Base-by-base conservation (phyloP, 108 stramenopile genomes). In the Fragilaria crotonensis region DNA sequence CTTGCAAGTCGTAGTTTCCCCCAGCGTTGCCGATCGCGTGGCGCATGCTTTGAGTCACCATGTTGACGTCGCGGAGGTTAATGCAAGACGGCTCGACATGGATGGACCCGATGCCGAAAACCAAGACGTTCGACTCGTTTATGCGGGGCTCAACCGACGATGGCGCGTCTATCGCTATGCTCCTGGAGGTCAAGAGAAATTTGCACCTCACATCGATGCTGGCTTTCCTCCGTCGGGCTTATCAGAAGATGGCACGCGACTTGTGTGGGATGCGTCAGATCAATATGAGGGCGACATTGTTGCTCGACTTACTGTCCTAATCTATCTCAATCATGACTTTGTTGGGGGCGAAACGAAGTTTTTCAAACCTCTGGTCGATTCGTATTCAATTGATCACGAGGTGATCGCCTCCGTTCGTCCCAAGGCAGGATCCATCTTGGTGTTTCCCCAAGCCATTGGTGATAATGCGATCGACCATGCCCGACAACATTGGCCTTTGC, bases 311-410 rank as follows among this genome's bases (percentile, higher is more conserved):
- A 85, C 88, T 25, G 76, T 89, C 5, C 62, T 94, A 25, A 79
- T 90, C 63, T 94, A 94, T 58, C 63, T 94, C 31, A 94, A 89
- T 62, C 84, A 87, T 20, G 89, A 89, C 63, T 94, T 94, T 62
- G 62, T 68, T 5, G 93, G 89, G 21, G 93, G 93, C 0, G 75
- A 83, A 49, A 94, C 93, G 33, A 89, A 84, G 14, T 94, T 94
- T 67, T 90, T 80, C 72, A 29, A 54, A 32, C 78, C 81, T 21
- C 19, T 4, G n/a, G 29, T 23, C 23, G 2, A 26, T 17, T 9
- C 3, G 4, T 23, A 7, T 27, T 44, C 3, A 29, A 28, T 2
- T n/a, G 3, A 11, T 45, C 33, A 3, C 18, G 20, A 26, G 31
- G 25, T 81, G 7, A 76, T 93, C 57, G 84, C 80, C 14, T 81